Evolutionary conservation across 352 stramenopile genomes (phyloP), one percentile per base, ranked within the genome.

Genomic region (Phytophthora cryptogea): DNA sequence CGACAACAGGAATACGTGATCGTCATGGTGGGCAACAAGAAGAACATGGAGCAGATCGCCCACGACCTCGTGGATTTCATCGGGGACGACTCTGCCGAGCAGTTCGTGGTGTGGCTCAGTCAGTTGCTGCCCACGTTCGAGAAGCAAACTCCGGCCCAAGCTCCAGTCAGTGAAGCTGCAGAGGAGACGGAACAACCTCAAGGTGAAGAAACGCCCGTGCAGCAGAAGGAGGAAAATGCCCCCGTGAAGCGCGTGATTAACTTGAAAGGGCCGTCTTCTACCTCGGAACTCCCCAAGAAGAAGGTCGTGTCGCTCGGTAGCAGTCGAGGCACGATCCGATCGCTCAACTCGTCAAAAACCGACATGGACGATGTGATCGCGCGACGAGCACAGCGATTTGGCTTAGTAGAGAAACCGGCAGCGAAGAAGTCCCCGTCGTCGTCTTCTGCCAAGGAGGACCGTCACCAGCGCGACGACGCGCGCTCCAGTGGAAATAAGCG

Each of bases 1-100:
- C 48, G 30, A 45, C 63, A 54, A 56, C 66, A 92, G 83, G 83
- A 94, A 73, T 94, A 90, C 63, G 82, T 94, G 45, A 78, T 90
- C 55, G 80, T 90, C 27, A 91, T 94, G 85, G 84, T 94, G 56
- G 71, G 77, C 70, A 94, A 92, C 75, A 90, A 91, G 75, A 92
- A 92, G 67, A 87, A 76, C 47, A 90, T 94, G 83, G 74, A 70
- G 56, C 83, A 92, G 70, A 92, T 94, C 66, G 74, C 78, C 10
- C 67, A 85, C 62, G 85, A 92, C 65, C 78, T 94, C 36, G 73
- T 90, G 43, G 83, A 94, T 54, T 94, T 94, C 32, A 91, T 94
- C 56, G 85, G 85, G 20, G 83, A 90, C 26, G 85, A 94, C 46
- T 78, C 81, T 5, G 79, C 85, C 20, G 70, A 89, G 50, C 72